These are phyloP conservation scores for Penicillium nucicola DNA, from an alignment of 495 filamentous ascomycete genomes.

Conservation along the genomic window DNA sequence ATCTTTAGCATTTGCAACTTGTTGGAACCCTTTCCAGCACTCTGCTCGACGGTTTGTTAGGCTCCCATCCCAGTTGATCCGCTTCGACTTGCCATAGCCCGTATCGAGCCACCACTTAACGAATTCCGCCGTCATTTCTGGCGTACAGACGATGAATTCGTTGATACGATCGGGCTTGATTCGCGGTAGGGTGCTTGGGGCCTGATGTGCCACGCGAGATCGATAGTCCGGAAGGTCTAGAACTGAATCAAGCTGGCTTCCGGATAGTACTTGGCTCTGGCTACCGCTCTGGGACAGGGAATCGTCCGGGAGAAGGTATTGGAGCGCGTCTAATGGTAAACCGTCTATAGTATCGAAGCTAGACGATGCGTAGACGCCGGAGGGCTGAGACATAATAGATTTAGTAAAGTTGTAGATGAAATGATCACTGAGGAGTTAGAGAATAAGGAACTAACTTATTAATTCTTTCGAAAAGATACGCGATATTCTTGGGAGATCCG, in stretches of 20 bases:
- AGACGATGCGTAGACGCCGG: not conserved
- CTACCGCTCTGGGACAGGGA: not conserved
- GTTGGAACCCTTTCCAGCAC: slow-evolving; percentile 2
- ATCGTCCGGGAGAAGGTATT: not conserved
- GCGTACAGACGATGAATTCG: not conserved
- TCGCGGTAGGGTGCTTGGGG: not conserved
- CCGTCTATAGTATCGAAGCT: not conserved
- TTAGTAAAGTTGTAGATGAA: not conserved
- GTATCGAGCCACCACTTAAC: slow-evolving; percentile 5
- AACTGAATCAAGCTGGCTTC: not conserved
- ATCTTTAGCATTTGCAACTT: slow-evolving; percentile 6
- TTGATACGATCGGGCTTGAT: not conserved
- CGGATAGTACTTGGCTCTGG: not conserved
- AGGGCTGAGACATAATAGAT: not conserved
- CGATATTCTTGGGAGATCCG: not conserved
- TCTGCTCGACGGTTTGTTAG: not conserved
- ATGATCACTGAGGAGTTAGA: not conserved
- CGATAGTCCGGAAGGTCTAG: not conserved
- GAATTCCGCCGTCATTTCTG: not conserved
- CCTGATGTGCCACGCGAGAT: not conserved
- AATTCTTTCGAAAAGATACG: not conserved
- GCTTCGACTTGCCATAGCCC: not conserved
- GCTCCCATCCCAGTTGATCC: not conserved
- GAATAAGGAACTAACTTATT: not conserved
- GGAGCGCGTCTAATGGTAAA: not conserved